A percentile compares a stretch with the other conserved stretches of the same genome.
Evolutionary conservation across 371 early-diverging fungal species (phyloP).

Genomic region (Rhizopus arrhizus): DNA sequence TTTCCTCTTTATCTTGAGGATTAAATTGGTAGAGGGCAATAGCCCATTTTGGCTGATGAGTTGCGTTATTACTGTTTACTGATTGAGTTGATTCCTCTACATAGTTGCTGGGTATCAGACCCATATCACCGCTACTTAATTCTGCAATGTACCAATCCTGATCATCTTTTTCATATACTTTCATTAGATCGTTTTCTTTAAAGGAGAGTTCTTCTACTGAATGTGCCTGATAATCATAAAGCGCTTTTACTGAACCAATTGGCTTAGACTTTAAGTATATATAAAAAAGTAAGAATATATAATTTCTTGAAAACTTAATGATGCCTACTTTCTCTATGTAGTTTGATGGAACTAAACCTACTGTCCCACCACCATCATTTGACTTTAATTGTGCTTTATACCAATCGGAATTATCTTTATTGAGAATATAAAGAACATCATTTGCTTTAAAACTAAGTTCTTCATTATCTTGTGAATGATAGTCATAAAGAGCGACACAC

Average conservation of each 20-base stretch:
- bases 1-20: slow-evolving; percentile 73
- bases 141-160: slow-evolving; percentile 78
- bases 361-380: slow-evolving; percentile 46
- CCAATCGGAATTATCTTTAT: slow-evolving; percentile 76
- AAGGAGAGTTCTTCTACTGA: slow-evolving; percentile 81
- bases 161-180: slow-evolving; percentile 75
- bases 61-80: neutral
- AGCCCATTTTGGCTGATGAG: slow-evolving; percentile 57
- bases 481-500: slow-evolving; percentile 71
- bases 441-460: slow-evolving; percentile 83
- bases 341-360: slow-evolving; percentile 78
- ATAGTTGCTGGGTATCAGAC: slow-evolving; percentile 79
- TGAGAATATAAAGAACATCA: slow-evolving; percentile 71
- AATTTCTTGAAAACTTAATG: neutral
- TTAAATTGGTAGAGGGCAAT: slow-evolving; percentile 77
- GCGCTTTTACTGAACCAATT: slow-evolving; percentile 62
- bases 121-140: slow-evolving; percentile 55
- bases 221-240: slow-evolving; percentile 79
- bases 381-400: slow-evolving; percentile 71
- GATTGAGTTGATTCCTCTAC: slow-evolving; percentile 44
- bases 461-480: slow-evolving; percentile 79
- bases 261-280: slow-evolving; percentile 36
- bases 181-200: slow-evolving; percentile 69
- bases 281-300: neutral
- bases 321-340: slow-evolving; percentile 69